phyloP scores from a whole-genome alignment of 345 rosid genomes.

The Gynandropsis gynandra region DNA sequence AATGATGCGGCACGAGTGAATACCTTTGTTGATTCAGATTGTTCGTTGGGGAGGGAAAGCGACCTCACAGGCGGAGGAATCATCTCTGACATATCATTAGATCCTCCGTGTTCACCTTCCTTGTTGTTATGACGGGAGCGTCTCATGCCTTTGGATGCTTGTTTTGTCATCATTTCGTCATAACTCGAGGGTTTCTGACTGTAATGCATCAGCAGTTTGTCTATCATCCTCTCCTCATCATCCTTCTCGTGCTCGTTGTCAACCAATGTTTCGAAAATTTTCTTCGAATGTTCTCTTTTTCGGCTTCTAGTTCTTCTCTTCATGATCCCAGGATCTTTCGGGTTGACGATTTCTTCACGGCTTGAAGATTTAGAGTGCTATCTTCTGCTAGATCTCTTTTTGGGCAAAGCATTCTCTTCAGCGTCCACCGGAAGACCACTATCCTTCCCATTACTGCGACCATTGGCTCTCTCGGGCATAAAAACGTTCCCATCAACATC shows the following conservation, averaged over 20 bases:
- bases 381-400: slow-evolving; percentile 52
- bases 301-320: slow-evolving; percentile 50
- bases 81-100: slow-evolving; percentile 29
- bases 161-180: slow-evolving; percentile 38
- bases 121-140: slow-evolving; percentile 36
- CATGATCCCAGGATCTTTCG: slow-evolving; percentile 28
- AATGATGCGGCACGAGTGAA: slow-evolving; percentile 64
- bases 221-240: slow-evolving; percentile 77
- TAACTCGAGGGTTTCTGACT: slow-evolving; percentile 61
- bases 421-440: no score
- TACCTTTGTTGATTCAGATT: slow-evolving; percentile 37
- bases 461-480: slow-evolving; percentile 21
- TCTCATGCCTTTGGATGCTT: slow-evolving; percentile 50
- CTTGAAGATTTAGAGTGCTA: slow-evolving; percentile 37
- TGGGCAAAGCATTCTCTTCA: slow-evolving; percentile 41
- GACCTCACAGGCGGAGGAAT: slow-evolving; percentile 49
- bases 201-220: slow-evolving; percentile 78
- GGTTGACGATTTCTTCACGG: slow-evolving; percentile 30
- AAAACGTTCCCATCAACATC: slow-evolving; percentile 23
- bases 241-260: slow-evolving; percentile 45
- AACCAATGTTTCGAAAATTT: slow-evolving; percentile 59
- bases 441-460: slow-evolving; percentile 25
- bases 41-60: slow-evolving; percentile 59
- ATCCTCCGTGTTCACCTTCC: slow-evolving; percentile 23
- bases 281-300: slow-evolving; percentile 58